Evolutionary conservation across 805 yeast species (phyloP).

Genomic region (Phaffomyces opuntiae): DNA sequence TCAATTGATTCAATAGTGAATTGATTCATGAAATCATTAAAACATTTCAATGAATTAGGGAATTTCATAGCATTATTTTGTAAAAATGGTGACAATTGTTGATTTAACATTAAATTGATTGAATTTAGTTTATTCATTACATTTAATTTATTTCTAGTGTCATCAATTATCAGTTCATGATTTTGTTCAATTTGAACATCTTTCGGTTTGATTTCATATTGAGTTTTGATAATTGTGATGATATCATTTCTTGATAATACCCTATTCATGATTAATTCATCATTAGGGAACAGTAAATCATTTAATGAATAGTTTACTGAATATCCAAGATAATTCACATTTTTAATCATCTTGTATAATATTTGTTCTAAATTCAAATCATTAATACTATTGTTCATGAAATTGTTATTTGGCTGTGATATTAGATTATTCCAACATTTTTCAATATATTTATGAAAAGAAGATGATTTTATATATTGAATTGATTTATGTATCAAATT

Average conservation of each 20-base stretch:
- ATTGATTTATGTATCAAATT: constrained; percentile 2
- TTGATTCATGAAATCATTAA: constrained; percentile 10
- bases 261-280: constrained; percentile 28
- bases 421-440: constrained; percentile 7
- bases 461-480: neutral
- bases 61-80: constrained; percentile 7
- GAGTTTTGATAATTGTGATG: constrained; percentile 12
- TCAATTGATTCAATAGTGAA: constrained; percentile 6
- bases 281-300: constrained; percentile 29
- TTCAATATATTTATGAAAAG: neutral
- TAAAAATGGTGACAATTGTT: constrained; percentile 12
- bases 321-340: constrained; percentile 4
- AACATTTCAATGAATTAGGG: constrained; percentile 10
- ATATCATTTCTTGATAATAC: constrained; percentile 30
- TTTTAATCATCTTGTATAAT: constrained; percentile 8
- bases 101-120: constrained; percentile 8
- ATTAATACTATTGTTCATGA: neutral
- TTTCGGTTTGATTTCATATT: neutral
- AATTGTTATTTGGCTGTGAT: neutral
- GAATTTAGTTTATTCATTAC: constrained; percentile 2
- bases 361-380: constrained; percentile 3
- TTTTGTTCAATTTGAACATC: neutral
- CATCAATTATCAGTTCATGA: neutral
- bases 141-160: neutral
- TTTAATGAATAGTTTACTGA: constrained; percentile 18